phyloP scores from a whole-genome alignment of 2,329 filamentous ascomycete genomes.

The Trichoderma koningii region DNA sequence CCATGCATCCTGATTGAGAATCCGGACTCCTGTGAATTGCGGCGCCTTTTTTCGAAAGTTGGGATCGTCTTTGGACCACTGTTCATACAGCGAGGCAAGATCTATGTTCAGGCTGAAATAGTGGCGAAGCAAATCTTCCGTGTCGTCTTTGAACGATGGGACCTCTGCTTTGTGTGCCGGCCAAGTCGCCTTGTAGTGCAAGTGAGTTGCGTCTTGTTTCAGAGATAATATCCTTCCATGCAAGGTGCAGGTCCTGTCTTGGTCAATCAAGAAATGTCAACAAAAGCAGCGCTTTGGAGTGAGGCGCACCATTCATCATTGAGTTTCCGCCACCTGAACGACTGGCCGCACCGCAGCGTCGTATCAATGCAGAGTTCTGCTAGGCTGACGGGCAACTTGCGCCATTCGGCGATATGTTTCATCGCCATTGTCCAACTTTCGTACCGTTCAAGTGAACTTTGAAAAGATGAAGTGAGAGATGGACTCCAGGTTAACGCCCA shows the following conservation, averaged over 20 bases:
- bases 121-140: conserved; percentile 70
- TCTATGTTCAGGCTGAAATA: conserved; percentile 89
- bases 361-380: conserved; percentile 93
- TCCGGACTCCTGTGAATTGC: conserved; percentile 86
- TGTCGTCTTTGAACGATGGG: conserved; percentile 59
- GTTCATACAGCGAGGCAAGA: conserved; percentile 72
- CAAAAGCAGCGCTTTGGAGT: background rate
- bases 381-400: conserved; percentile 78
- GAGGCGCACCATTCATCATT: conserved; percentile 73
- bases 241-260: conserved; percentile 72
- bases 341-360: conserved; percentile 90
- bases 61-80: conserved; percentile 82
- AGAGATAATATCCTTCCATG: conserved; percentile 82
- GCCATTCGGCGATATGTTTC: conserved; percentile 72
- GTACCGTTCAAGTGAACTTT: background rate
- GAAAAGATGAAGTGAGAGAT: background rate
- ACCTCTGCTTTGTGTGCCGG: conserved; percentile 37
- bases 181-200: conserved; percentile 79
- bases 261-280: conserved; percentile 22
- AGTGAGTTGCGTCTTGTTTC: conserved; percentile 74
- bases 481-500: background rate
- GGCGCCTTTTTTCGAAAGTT: conserved; percentile 89
- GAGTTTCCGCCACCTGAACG: conserved; percentile 91
- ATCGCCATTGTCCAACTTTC: conserved; percentile 38
- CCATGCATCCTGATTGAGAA: conserved; percentile 94